Evolutionary conservation across 164 flowering plant genomes (phyloP).

Genomic region (Macadamia integrifolia): DNA sequence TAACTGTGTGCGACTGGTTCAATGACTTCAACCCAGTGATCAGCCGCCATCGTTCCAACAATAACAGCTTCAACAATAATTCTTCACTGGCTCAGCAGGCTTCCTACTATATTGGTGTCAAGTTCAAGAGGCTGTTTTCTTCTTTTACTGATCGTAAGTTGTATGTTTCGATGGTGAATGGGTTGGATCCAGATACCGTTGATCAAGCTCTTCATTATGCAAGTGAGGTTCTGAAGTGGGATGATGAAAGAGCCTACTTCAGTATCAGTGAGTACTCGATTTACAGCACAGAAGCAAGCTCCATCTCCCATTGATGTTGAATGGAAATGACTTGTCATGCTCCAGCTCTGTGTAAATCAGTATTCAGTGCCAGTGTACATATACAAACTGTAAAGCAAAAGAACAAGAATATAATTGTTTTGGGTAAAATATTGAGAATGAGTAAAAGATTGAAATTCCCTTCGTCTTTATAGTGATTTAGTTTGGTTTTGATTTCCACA

Average conservation of each 20-base stretch:
- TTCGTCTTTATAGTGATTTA: too few species aligned
- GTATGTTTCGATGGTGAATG: conserved; percentile 60
- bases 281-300: conserved; percentile 73
- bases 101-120: conserved; percentile 74
- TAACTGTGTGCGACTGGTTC: conserved; percentile 79
- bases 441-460: too few species aligned
- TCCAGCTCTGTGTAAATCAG: background rate
- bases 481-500: too few species aligned
- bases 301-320: conserved; percentile 38
- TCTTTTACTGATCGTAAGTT: conserved; percentile 72
- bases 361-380: conserved; percentile 3
- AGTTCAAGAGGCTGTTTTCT: conserved; percentile 74
- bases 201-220: conserved; percentile 70
- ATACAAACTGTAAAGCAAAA: conserved; percentile 6
- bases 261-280: conserved; percentile 51
- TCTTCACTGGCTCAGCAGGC: conserved; percentile 65
- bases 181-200: conserved; percentile 60
- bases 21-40: conserved; percentile 72
- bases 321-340: conserved; percentile 7
- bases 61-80: conserved; percentile 32
- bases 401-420: conserved; percentile 4
- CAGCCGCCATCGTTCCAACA: conserved; percentile 38
- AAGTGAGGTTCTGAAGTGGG: conserved; percentile 87
- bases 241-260: conserved; percentile 63
- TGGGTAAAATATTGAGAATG: background rate